Evolutionary conservation across 2,329 filamentous ascomycete species (phyloP), one percentile per base, ranked within the genome.

Genomic region (Diaporthe batatas): DNA sequence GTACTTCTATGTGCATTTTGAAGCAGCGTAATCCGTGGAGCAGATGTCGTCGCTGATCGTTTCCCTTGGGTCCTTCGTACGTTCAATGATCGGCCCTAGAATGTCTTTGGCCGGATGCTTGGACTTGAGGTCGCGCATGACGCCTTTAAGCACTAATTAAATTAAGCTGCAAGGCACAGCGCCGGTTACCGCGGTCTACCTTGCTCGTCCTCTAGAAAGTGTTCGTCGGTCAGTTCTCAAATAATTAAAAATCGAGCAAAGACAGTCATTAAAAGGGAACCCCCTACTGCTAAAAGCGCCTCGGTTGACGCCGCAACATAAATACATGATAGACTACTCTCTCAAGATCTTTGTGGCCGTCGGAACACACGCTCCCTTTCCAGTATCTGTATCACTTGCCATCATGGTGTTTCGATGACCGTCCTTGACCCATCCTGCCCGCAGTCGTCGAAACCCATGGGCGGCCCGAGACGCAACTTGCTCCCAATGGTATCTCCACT

Each of bases 401-500:
- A 53, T 53, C 47, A 53, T 34, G 10, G n/a, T 29, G 47, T 67
- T 67, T 65, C 44, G 47, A 42, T 25, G 32, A 21, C 44, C 18
- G 23, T 23, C 44, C 44, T 21, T 23, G 18, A 62, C 34, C 68
- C 44, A 42, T n/a, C 34, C 42, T 53, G 47, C 44, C 32, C 32
- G n/a, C 36, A 8, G 16, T n/a, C n/a, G 53, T 34, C 36, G 21
- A 47, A 34, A 23, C 62, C 36, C 32, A 25, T 23, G 42, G 47
- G 47, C 32, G 36, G 18, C 49, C 29, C 21, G 44, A 62, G 18
- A 42, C 12, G 18, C 18, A n/a, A 42, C 42, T 59, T 62, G 55
- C 55, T 70, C 39, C 44, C 68, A 70, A 44, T 62, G 68, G 68
- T 70, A 70, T 70, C 44, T 70, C 57, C 68, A 62, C 47, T n/a